Base-by-base conservation (phyloP, 2,329 filamentous ascomycete species). In the Cercospora nicotianae region DNA sequence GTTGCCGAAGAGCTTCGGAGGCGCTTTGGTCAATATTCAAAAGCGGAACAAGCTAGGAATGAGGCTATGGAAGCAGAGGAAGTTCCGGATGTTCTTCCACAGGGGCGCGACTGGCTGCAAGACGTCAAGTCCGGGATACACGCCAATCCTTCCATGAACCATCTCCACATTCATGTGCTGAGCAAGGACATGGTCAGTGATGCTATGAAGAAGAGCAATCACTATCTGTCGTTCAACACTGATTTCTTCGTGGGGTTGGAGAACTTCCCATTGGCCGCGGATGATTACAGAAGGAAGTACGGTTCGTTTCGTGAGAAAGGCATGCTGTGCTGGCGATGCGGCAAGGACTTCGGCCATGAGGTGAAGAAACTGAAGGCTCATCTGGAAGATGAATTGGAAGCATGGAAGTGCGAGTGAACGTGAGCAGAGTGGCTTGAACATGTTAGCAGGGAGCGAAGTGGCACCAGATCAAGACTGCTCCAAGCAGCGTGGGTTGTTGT, bases 151-250 rank as follows among this genome's bases (percentile, higher is more conserved):
- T 94, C 90, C 65, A 98, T 99, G 95, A 90, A 87, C 70, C 93
- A 98, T 78, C 78, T 98, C 64, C 95, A 99, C 80, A 84, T 98
- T 3, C 95, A 99, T 79, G 88, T 98, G 31, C 81, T 98, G 66
- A 92, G 91, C 45, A 83, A 87, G 18, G 95, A 99, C 77, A 90
- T 92, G 84, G 85, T 88, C 74, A 93, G 90, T 42, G 85, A 87
- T 10, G 85, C 85, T 57, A 72, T 97, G 79, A 92, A 90, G 80
- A 89, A 94, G 77, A 85, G 89, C 71, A 94, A 93, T 78, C 95
- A 98, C 80, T 98, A 97, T 81, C 92, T 95, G 76, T 95, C 91
- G 71, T 98, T 98, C 80, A 89, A 87, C 33, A 96, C 94, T 63
- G 86, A 87, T 3, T 99, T 98, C 78, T 87, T 99, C 23, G 87